Evolutionary conservation across 1,284 basidiomycete species (phyloP).

Genomic region (Athelia sp.): DNA sequence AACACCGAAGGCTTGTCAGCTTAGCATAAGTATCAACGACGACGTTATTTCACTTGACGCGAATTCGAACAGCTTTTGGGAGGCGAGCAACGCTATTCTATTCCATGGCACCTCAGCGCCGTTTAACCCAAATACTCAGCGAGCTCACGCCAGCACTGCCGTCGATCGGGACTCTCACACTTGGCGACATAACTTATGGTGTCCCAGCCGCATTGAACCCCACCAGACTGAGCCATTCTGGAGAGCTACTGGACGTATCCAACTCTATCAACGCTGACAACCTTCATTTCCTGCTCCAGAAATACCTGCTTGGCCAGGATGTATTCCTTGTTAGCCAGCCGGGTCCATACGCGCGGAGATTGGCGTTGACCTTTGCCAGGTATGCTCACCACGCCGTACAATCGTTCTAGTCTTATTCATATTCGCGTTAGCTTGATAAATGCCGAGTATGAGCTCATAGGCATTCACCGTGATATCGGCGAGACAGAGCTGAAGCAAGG

Average conservation of each 20-base stretch:
- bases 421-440: conserved; percentile 46
- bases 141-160: conserved; percentile 34
- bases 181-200: conserved; percentile 53
- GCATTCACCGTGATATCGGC: conserved; percentile 61
- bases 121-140: conserved; percentile 41
- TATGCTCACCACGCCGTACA: conserved; percentile 18
- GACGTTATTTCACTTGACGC: no score
- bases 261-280: conserved; percentile 52
- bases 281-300: conserved; percentile 61
- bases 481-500: conserved; percentile 69
- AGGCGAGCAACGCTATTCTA: no score
- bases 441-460: conserved; percentile 61
- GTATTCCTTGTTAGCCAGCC: conserved; percentile 61
- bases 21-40: no score
- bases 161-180: conserved; percentile 47
- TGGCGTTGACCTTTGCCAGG: conserved; percentile 62
- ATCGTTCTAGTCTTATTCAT: not conserved
- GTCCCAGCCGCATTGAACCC: conserved; percentile 43
- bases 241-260: conserved; percentile 39
- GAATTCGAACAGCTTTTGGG: no score
- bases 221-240: conserved; percentile 40
- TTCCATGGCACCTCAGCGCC: conserved; percentile 22
- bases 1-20: no score
- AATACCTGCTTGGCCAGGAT: conserved; percentile 63
- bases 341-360: conserved; percentile 56